Evolutionary conservation across 306 rosid genomes (phyloP).

Genomic region (Castanea mollissima): DNA sequence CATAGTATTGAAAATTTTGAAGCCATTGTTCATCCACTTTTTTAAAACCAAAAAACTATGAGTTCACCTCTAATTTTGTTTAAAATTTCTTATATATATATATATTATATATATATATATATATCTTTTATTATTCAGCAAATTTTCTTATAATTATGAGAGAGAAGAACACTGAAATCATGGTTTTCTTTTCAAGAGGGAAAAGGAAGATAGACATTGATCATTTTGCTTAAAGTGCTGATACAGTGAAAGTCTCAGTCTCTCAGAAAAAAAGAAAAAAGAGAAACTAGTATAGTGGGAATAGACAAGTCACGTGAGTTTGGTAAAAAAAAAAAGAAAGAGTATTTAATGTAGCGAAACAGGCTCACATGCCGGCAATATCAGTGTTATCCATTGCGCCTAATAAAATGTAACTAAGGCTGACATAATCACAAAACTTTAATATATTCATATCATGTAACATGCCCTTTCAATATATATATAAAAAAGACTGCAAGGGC

Average conservation of each 20-base stretch:
- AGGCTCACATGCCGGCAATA: constrained; percentile 3
- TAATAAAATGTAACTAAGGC: background rate
- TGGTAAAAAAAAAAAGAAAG: background rate
- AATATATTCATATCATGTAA: background rate
- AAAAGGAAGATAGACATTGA: background rate
- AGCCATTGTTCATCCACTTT: no score
- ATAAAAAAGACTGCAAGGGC: background rate
- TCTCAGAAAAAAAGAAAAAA: no score
- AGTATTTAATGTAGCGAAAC: background rate
- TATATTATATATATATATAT: no score
- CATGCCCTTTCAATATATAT: background rate
- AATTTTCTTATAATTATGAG: background rate
- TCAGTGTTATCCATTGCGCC: background rate
- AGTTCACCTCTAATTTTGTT: no score
- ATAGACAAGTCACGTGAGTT: constrained; percentile 24
- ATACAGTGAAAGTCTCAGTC: no score
- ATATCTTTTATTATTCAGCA: no score
- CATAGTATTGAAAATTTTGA: no score
- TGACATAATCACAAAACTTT: constrained; percentile 10
- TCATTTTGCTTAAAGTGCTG: no score
- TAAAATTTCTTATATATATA: no score
- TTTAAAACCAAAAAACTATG: no score
- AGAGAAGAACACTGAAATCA: background rate
- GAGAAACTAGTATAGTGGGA: background rate
- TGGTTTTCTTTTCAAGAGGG: background rate